Evolutionary conservation across 495 filamentous ascomycete species (phyloP), one percentile per base, ranked within the genome.

Genomic region (Cryomyces minteri): DNA sequence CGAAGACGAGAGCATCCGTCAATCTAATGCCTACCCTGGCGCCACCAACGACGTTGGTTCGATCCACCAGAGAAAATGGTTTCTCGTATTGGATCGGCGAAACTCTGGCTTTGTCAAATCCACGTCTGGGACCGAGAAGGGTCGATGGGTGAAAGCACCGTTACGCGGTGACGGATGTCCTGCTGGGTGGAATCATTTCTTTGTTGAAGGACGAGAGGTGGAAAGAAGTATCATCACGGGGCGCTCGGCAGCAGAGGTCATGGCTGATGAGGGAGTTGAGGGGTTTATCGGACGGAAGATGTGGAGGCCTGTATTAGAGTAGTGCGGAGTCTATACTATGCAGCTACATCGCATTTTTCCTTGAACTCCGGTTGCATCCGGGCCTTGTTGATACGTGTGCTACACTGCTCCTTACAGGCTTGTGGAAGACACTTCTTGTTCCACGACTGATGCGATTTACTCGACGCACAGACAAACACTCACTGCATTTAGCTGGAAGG

Each of bases 211-310:
- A 0, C 62, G 65, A 4, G 70, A 76, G 6, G 34, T 57, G 28
- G 78, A 81, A 58, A 59, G 69, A 42, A 82, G 77, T 54, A 60
- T 80, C 2, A 67, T 82, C 2, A 80, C 77, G 5, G 76, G 74
- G 1, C 57, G 78, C 47, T 63, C 61, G 6, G 72, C 65, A 2
- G 56, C 47, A 8, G 75, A 82, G 29, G 65, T 80, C 6, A 55
- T 80, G 38, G 54, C 48, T 18, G 77, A 81, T 54, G 74, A 79
- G 45, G 68, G 66, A 0, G 74, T 79, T 4, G 46, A 61, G 32
- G 68, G 62, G 18, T 79, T 71, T 51, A 57, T 70, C 5, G 62
- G 62, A 11, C 61, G 76, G 51, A 69, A 63, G 43, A 71, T 70
- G 14, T 81, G 78, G 77, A 68, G 61, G 56, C 55, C 69, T 11